Conservation (phyloP, 106 monocot genomes). For the Phalaenopsis equestris region DNA sequence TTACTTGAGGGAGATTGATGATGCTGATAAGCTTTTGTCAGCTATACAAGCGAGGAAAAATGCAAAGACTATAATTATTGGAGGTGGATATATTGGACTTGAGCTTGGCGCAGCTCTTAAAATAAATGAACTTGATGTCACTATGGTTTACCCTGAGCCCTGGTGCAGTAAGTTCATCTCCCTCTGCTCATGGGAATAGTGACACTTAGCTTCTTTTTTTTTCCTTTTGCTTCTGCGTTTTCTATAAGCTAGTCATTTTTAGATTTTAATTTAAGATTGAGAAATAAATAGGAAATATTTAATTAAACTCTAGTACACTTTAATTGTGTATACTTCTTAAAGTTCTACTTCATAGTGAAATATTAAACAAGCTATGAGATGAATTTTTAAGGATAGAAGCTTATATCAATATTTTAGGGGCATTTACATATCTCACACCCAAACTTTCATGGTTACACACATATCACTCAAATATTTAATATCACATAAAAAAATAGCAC, state of each 20-base stretch:
- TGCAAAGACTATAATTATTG: slow-evolving; percentile 86
- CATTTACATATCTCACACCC: too few species aligned
- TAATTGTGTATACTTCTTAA: neutral
- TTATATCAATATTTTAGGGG: too few species aligned
- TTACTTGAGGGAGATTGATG: slow-evolving; percentile 90
- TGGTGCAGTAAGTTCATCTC: slow-evolving; percentile 90
- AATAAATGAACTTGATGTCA: slow-evolving; percentile 78
- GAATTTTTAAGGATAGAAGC: neutral
- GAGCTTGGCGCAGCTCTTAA: slow-evolving; percentile 69
- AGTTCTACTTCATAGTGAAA: neutral
- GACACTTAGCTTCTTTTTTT: neutral
- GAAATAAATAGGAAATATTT: too few species aligned
- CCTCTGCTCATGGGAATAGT: neutral
- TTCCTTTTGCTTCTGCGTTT: too few species aligned
- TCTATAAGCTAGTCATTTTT: too few species aligned
- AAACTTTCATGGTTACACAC: too few species aligned
- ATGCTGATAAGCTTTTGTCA: slow-evolving; percentile 83
- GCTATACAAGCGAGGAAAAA: slow-evolving; percentile 74
- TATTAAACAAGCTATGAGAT: neutral
- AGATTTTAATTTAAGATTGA: too few species aligned
- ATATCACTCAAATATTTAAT: too few species aligned
- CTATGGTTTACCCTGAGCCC: slow-evolving; percentile 98
- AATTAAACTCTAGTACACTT: too few species aligned
- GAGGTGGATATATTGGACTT: slow-evolving; percentile 98
- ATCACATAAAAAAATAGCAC: too few species aligned